These are phyloP conservation scores for Gossypium longicalyx DNA, from an alignment of 345 rosid genomes.

Conservation along the genomic window DNA sequence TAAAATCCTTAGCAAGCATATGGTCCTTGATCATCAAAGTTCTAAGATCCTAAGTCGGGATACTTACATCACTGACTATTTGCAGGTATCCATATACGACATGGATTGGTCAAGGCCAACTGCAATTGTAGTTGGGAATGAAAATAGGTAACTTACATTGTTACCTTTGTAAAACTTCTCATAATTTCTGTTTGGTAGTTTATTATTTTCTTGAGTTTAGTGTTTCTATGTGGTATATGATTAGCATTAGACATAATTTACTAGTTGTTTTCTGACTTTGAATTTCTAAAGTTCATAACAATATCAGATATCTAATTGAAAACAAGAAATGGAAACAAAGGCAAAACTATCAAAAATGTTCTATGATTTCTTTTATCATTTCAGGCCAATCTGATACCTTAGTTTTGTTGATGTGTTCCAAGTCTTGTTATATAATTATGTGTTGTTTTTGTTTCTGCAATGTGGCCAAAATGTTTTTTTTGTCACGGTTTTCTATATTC, in stretches of 20 bases:
- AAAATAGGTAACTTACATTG: constrained; percentile 44
- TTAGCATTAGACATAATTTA: neutral
- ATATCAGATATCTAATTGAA: neutral
- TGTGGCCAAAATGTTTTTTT: neutral
- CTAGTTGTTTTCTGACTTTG: neutral
- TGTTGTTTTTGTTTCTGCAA: neutral
- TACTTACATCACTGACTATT: neutral
- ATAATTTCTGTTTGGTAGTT: neutral
- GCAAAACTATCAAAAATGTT: neutral
- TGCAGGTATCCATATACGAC: constrained; percentile 76
- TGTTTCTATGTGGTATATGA: neutral
- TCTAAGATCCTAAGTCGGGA: neutral
- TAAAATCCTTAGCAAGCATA: neutral
- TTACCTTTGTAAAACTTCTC: neutral
- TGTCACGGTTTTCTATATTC: neutral
- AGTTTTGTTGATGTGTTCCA: neutral
- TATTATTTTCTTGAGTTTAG: neutral
- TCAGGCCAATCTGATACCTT: neutral
- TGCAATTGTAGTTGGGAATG: constrained; percentile 95
- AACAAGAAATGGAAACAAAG: neutral
- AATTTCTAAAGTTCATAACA: neutral
- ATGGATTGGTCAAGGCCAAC: constrained; percentile 96
- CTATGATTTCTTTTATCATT: neutral
- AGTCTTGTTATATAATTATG: neutral
- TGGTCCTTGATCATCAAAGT: neutral